Conservation (phyloP, 768 basidiomycete species). For the Coprinellus aureogranulatus region DNA sequence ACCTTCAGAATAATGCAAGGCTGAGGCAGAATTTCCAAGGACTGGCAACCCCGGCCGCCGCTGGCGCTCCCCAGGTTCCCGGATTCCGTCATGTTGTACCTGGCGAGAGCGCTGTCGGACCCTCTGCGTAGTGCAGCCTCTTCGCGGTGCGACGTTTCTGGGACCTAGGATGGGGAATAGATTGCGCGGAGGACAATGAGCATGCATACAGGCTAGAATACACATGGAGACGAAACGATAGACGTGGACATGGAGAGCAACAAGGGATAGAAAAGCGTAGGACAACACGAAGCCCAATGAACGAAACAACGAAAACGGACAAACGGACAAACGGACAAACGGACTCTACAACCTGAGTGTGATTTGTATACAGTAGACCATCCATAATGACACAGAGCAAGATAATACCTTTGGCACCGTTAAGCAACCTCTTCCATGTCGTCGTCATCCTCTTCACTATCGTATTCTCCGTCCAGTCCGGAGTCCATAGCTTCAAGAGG, state of each 20-base stretch:
- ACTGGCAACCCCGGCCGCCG: neutral
- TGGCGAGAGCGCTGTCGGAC: too few species aligned
- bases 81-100: too few species aligned
- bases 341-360: neutral
- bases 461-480: slow-evolving; percentile 25
- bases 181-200: too few species aligned
- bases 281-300: neutral
- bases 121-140: too few species aligned
- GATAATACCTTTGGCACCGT: neutral
- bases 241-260: too few species aligned
- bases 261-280: too few species aligned
- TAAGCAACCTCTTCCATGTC: slow-evolving; percentile 48
- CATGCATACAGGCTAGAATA: too few species aligned
- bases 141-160: too few species aligned
- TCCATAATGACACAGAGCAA: neutral
- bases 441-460: slow-evolving; percentile 32
- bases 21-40: neutral
- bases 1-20: neutral
- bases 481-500: neutral
- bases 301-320: neutral
- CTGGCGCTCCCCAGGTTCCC: neutral
- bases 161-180: too few species aligned
- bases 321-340: neutral
- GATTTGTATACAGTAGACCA: neutral
- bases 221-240: too few species aligned